These are phyloP conservation scores for Alternaria conjuncta DNA, from an alignment of 2,329 filamentous ascomycete genomes.

Conservation along the genomic window DNA sequence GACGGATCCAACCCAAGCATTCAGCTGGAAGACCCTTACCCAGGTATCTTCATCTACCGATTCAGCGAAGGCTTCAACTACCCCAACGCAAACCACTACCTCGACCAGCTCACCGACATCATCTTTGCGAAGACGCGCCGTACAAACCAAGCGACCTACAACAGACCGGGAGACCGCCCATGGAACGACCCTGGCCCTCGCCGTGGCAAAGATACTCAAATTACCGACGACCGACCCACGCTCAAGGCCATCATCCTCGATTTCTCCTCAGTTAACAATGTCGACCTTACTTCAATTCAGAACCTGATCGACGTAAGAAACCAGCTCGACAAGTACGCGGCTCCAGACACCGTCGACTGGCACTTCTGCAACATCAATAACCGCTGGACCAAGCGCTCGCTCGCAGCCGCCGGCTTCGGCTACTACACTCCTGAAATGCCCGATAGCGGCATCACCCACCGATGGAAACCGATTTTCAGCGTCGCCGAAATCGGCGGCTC, in stretches of 20 bases:
- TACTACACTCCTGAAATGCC: slow-evolving; percentile 67
- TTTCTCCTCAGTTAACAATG: slow-evolving; percentile 92
- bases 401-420: slow-evolving; percentile 89
- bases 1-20: slow-evolving; percentile 91
- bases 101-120: slow-evolving; percentile 67
- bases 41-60: slow-evolving; percentile 94
- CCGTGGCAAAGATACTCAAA: slow-evolving; percentile 55
- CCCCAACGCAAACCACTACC: slow-evolving; percentile 87
- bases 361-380: slow-evolving; percentile 93
- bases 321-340: slow-evolving; percentile 86
- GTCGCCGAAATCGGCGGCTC: slow-evolving; percentile 85
- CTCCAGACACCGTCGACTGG: slow-evolving; percentile 88
- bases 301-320: slow-evolving; percentile 94
- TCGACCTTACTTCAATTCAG: slow-evolving; percentile 92
- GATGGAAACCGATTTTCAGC: slow-evolving; percentile 93
- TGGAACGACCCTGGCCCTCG: slow-evolving; percentile 93
- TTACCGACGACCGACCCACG: slow-evolving; percentile 64
- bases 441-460: slow-evolving; percentile 61
- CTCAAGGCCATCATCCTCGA: slow-evolving; percentile 91
- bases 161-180: slow-evolving; percentile 70
- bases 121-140: slow-evolving; percentile 71
- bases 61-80: slow-evolving; percentile 98
- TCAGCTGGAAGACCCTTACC: slow-evolving; percentile 78
- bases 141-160: slow-evolving; percentile 72
- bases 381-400: slow-evolving; percentile 91